Evolutionary conservation across 164 flowering plant genomes (phyloP).

Genomic region (Kalanchoe fedtschenkoi): DNA sequence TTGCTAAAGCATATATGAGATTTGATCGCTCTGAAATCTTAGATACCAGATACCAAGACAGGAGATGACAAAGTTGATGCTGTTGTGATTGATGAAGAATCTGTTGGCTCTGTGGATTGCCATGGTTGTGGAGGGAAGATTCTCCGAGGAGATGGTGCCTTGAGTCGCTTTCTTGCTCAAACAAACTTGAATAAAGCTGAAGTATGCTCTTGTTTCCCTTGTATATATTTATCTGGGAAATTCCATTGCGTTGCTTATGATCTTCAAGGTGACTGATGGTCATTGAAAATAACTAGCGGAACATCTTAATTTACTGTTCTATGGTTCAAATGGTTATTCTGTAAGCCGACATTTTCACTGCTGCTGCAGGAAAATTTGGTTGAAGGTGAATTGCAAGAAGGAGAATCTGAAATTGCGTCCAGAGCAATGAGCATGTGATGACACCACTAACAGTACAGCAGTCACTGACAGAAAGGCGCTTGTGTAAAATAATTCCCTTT

Average conservation of each 20-base stretch:
- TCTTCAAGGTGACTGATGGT: too few species aligned
- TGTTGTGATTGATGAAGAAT: constrained; percentile 81
- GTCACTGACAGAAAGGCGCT: too few species aligned
- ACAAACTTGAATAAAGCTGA: constrained; percentile 26
- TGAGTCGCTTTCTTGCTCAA: constrained; percentile 52
- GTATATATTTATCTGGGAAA: not conserved
- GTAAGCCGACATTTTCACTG: not conserved
- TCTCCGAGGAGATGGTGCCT: constrained; percentile 80
- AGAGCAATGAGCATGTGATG: constrained; percentile 85
- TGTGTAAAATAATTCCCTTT: too few species aligned
- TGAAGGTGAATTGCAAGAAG: constrained; percentile 41
- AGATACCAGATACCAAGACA: constrained; percentile 80
- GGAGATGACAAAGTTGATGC: constrained; percentile 80
- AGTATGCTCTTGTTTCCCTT: constrained; percentile 26
- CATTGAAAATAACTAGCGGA: too few species aligned
- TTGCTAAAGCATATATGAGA: not conserved
- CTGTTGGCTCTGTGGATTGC: constrained; percentile 47
- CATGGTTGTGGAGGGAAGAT: constrained; percentile 76
- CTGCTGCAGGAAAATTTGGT: constrained; percentile 30
- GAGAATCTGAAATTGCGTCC: constrained; percentile 50
- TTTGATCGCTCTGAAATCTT: constrained; percentile 6
- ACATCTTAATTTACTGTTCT: too few species aligned
- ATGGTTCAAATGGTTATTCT: not conserved
- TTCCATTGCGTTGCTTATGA: not conserved
- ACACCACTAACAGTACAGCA: constrained; percentile 5